phyloP scores from a whole-genome alignment of 2,329 filamentous ascomycete genomes.

The Pseudogymnoascus pannorum region DNA sequence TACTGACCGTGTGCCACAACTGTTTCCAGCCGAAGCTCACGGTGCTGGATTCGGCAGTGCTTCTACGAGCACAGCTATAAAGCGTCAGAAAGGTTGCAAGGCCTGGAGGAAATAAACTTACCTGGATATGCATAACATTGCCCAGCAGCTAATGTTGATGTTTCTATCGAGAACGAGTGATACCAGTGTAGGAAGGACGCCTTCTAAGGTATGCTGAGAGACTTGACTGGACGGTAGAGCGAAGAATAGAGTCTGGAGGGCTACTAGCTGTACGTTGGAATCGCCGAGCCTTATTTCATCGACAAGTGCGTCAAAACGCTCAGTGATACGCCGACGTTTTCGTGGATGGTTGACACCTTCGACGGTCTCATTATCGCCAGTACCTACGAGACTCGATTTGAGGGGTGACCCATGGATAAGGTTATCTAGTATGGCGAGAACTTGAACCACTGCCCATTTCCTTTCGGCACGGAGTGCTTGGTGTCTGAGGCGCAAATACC shows the following conservation, averaged over 20 bases:
- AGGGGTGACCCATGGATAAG: neutral
- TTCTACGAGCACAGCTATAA: constrained; percentile 40
- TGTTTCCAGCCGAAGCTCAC: constrained; percentile 57
- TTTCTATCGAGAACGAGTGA: constrained; percentile 63
- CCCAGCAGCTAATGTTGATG: constrained; percentile 63
- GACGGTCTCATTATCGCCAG: constrained; percentile 10
- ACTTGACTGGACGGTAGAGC: constrained; percentile 31
- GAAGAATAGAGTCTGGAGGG: constrained; percentile 49
- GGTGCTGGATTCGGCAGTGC: constrained; percentile 26
- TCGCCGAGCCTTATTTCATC: constrained; percentile 22
- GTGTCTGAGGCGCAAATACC: constrained; percentile 46
- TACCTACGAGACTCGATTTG: neutral
- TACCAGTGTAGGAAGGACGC: constrained; percentile 51
- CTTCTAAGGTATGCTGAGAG: constrained; percentile 30
- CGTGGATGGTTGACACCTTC: constrained; percentile 19
- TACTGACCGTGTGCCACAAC: constrained; percentile 66
- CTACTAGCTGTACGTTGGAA: constrained; percentile 18
- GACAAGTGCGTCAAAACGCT: constrained; percentile 22
- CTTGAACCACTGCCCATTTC: constrained; percentile 53
- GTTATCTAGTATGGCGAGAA: constrained; percentile 38
- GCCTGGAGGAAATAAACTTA: constrained; percentile 34
- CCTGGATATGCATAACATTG: constrained; percentile 75
- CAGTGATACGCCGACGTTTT: constrained; percentile 25
- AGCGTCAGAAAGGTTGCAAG: neutral
- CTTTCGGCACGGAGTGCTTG: constrained; percentile 49